These are phyloP conservation scores for Amyloporia xantha DNA, from an alignment of 768 basidiomycete species.

Conservation along the genomic window DNA sequence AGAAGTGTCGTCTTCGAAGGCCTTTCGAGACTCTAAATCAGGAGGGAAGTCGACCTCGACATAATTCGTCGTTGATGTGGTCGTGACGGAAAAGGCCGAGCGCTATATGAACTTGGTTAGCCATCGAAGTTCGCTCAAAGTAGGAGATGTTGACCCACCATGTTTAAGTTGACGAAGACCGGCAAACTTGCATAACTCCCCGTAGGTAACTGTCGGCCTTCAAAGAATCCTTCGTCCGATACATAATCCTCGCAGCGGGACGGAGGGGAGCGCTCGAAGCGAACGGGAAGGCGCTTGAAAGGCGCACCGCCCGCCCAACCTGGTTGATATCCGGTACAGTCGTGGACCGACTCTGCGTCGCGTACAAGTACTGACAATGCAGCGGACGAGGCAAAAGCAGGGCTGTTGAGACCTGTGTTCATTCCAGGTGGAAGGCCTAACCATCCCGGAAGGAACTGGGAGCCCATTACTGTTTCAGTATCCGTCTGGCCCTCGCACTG, in stretches of 20 bases:
- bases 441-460: constrained; percentile 9
- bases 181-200: constrained; percentile 15
- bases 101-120: constrained; percentile 13
- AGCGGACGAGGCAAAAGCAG: constrained; percentile 15
- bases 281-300: not conserved
- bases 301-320: not conserved
- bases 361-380: not conserved
- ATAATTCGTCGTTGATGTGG: constrained; percentile 30
- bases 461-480: constrained; percentile 14
- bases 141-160: constrained; percentile 15
- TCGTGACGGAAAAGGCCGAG: constrained; percentile 29
- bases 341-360: not conserved
- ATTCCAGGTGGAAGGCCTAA: constrained; percentile 11
- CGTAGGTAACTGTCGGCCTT: constrained; percentile 17
- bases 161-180: constrained; percentile 21
- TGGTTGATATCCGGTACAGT: not conserved
- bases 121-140: not conserved
- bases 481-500: constrained; percentile 17
- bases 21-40: not conserved
- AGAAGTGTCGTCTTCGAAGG: not conserved
- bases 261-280: not conserved
- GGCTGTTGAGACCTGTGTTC: constrained; percentile 9
- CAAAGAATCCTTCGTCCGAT: constrained; percentile 23
- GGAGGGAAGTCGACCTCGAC: constrained; percentile 25
- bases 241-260: constrained; percentile 8